Conservation (phyloP, 2,329 filamentous ascomycete genomes). For the Catunica adiposa region DNA sequence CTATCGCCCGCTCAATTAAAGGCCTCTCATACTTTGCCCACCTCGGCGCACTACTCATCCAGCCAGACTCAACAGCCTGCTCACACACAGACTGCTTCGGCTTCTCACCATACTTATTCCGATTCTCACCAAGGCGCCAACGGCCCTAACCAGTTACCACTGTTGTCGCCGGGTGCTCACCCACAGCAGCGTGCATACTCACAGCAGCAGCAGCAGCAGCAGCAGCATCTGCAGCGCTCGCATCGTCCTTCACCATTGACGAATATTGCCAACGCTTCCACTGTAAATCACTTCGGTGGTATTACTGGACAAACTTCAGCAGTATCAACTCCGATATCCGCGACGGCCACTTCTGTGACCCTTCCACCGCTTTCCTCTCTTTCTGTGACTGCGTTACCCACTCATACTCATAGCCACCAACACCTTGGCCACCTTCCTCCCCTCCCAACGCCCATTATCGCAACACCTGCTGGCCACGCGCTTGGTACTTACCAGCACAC, state of each 20-base stretch:
- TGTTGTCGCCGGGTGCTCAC: conserved; percentile 17
- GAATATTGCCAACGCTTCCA: not conserved
- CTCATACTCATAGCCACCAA: conserved; percentile 8
- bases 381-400: conserved; percentile 9
- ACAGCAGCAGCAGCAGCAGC: conserved; percentile 25
- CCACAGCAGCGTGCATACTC: conserved; percentile 24
- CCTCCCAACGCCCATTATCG: conserved; percentile 6
- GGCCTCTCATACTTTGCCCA: not conserved
- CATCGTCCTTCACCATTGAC: conserved; percentile 5
- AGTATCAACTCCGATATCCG: conserved; percentile 22
- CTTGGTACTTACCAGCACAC: not conserved
- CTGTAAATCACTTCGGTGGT: conserved; percentile 1
- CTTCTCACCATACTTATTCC: not conserved
- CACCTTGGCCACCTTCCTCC: conserved; percentile 8
- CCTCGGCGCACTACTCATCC: conserved; percentile 6
- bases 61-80: conserved; percentile 8
- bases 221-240: conserved; percentile 7
- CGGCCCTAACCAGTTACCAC: conserved; percentile 18
- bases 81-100: conserved; percentile 18
- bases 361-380: conserved; percentile 20
- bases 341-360: conserved; percentile 23
- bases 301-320: not conserved
- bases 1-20: not conserved
- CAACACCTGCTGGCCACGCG: not conserved
- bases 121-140: conserved; percentile 14